Base-by-base conservation (phyloP, 192 early-diverging fungal genomes). In the Spinellus fusiger region DNA sequence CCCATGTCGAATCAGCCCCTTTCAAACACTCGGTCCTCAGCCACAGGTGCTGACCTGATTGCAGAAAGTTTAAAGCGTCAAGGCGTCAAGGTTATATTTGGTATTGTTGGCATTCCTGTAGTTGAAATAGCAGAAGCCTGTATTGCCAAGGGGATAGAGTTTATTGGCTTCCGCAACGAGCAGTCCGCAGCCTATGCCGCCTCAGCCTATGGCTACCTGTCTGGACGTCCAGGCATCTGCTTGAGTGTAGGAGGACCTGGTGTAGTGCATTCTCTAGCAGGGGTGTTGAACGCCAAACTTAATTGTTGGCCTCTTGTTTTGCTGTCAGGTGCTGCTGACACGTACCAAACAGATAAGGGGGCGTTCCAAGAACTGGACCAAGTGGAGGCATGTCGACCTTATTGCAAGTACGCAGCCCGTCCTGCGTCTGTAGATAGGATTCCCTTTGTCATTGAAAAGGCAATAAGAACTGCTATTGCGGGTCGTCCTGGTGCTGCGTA, bases 41-140 rank as follows among this genome's bases (percentile, higher is more conserved):
- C 40, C 10, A 44, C 76, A 4, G 87, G 87, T 32, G 84, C 85
- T 15, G 74, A 81, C 50, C 34, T 85, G 1, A 70, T 85, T n/a
- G 87, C 87, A 8, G 34, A 23, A 6, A 62, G 81, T 8, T 77
- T 89, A 16, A 80, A 81, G 59, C 61, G 68, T 8, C 87, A 82
- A 47, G 81, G 80, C 35, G 82, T 89, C 22, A 52, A 61, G 16
- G 79, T 85, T 3, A 73, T 87, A 3, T 90, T 90, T 77, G 88
- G 88, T 16, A 87, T 90, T 57, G 88, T 90, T 28, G 88, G 88
- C 3, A 86, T 89, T 56, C 88, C 88, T 25, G 85, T 90, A 9
- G 79, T 88, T 22, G 88, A 90, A 37, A 75, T 89, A 1, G 87
- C 85, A 38, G 88, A 89, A n/a, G 86, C 88, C 25, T 82, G 83